A percentile compares a stretch with the other conserved stretches of the same genome.
phyloP scores from a whole-genome alignment of 225 moss, liverwort and hornwort genomes.

The Ulota crispa region DNA sequence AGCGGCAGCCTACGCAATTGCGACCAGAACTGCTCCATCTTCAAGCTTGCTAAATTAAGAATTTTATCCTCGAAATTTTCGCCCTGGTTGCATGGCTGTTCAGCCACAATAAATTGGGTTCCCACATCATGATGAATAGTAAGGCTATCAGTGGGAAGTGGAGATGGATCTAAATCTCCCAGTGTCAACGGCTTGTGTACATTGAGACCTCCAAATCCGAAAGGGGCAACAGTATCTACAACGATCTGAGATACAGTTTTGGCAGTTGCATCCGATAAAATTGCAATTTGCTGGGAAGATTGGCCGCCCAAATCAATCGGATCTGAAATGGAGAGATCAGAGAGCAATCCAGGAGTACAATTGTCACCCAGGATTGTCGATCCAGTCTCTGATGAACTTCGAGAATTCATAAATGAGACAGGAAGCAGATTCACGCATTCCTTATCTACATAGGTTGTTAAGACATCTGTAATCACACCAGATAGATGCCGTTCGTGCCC shows the following conservation, averaged over 20 bases:
- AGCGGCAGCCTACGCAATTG: slow-evolving; percentile 18
- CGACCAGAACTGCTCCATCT: slow-evolving; percentile 37
- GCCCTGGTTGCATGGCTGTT: slow-evolving; percentile 8
- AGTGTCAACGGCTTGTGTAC: slow-evolving; percentile 1
- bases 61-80: slow-evolving; percentile 21
- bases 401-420: slow-evolving; percentile 11
- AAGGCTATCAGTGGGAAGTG: slow-evolving; percentile 4
- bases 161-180: slow-evolving; percentile 14
- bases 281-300: slow-evolving; percentile 16
- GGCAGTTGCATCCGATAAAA: slow-evolving; percentile 1
- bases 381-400: background rate
- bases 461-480: slow-evolving; percentile 1
- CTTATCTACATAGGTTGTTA: background rate
- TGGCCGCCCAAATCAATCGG: background rate
- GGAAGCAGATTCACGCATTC: slow-evolving; percentile 19
- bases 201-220: background rate
- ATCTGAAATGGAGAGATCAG: background rate
- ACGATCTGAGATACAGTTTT: background rate
- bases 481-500: slow-evolving; percentile 11
- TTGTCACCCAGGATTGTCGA: slow-evolving; percentile 11
- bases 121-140: slow-evolving; percentile 18
- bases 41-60: slow-evolving; percentile 16
- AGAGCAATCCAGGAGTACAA: slow-evolving; percentile 6
- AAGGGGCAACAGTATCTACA: background rate
- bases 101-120: slow-evolving; percentile 12